Evolutionary conservation across 1,284 basidiomycete genomes (phyloP), one percentile per base, ranked within the genome.

Genomic region (Puccinia hordei): DNA sequence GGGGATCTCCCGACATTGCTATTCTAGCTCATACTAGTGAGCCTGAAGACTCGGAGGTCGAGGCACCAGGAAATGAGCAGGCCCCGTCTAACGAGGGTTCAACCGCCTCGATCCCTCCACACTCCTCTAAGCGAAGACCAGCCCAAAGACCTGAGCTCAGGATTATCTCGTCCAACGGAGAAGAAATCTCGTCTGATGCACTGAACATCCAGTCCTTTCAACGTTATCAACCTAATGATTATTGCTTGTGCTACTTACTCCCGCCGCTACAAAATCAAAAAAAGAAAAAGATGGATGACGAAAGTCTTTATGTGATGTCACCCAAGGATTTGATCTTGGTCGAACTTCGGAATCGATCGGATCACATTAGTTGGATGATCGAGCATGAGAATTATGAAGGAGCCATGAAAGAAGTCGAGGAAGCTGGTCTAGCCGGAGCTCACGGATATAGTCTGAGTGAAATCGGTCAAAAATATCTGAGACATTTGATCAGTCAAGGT

Each of bases 321-420:
- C 97, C 96, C 0, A 88, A 90, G 82, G 94, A 95, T 83, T 87
- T 98, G 41, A 91, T 98, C 51, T 87, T 95, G 2, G 95, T 94
- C 4, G 89, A 90, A 82, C 91, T 93, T 30, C 88, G 97, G 78
- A 95, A 98, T 87, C 89, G 90, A 84, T 89, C 90, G 83, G 97
- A 99, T 85, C 95, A 97, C 84, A 90, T 99, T 66, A 88, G 90
- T 15, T 99, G 96, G 96, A 87, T 99, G 22, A 91, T 98, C 22
- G 93, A 98, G 84, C 89, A 90, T 82, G 88, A 90, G 84, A 87
- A 90, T 81, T 99, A 94, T 84, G 93, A 95, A 83, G 94, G 97
- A 84, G 97, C 97, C 0, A 87, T 99, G 81, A 89, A 49, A 89
- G 35, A 91, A 91, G 79, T 90, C 94, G n/a, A 94, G 97, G 86